These are phyloP conservation scores for Camellia japonica DNA, from an alignment of 148 eudicot genomes.

Conservation along the genomic window DNA sequence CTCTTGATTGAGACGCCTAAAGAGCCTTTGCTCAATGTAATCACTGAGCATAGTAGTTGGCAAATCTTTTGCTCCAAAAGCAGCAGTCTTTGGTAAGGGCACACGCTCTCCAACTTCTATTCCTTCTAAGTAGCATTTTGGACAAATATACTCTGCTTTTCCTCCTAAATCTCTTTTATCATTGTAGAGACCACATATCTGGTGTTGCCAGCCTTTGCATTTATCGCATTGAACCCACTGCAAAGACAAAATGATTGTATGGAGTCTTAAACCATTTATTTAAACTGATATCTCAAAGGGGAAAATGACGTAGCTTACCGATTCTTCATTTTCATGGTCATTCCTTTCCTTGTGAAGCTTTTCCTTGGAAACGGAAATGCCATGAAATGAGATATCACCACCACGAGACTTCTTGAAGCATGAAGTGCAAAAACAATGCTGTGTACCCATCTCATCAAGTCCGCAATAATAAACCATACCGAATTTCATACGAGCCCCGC, in stretches of 20 bases:
- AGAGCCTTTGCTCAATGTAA: conserved; percentile 74
- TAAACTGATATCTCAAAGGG: background rate
- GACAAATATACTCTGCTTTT: conserved; percentile 64
- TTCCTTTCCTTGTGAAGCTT: conserved; percentile 48
- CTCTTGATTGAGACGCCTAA: conserved; percentile 55
- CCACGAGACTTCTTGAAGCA: conserved; percentile 57
- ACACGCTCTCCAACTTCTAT: conserved; percentile 39
- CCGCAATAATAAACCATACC: conserved; percentile 41
- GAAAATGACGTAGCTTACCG: conserved; percentile 36
- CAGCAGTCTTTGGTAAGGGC: conserved; percentile 45
- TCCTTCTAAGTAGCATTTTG: conserved; percentile 60
- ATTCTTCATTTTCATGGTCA: conserved; percentile 59
- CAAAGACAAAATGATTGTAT: conserved; percentile 24
- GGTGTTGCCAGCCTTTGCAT: conserved; percentile 91
- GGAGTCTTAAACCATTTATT: background rate
- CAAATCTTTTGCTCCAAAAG: conserved; percentile 65
- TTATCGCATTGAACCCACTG: conserved; percentile 96
- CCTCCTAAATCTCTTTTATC: conserved; percentile 66
- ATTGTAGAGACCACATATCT: conserved; percentile 81
- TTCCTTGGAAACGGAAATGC: conserved; percentile 46
- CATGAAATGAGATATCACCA: conserved; percentile 39
- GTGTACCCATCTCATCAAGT: conserved; percentile 43
- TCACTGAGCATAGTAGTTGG: conserved; percentile 71
- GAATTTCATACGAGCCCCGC: conserved; percentile 55
- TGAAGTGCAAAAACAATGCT: conserved; percentile 47